These are phyloP conservation scores for Collybia sp. DNA, from an alignment of 768 basidiomycete genomes.

Conservation along the genomic window DNA sequence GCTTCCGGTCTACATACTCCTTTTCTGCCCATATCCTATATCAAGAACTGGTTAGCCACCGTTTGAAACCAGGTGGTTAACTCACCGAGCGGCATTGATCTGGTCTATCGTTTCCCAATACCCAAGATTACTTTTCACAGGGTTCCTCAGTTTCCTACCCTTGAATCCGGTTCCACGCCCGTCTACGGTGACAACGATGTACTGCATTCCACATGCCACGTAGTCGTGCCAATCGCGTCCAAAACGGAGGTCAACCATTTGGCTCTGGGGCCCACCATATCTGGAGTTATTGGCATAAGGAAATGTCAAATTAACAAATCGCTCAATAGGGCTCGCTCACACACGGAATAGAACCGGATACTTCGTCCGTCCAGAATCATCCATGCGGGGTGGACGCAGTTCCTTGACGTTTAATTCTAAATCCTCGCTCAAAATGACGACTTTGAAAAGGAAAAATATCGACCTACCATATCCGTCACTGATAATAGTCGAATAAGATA, in stretches of 20 bases:
- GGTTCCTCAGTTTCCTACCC: constrained; percentile 79
- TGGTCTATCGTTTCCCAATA: constrained; percentile 89
- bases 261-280: constrained; percentile 89
- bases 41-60: not conserved
- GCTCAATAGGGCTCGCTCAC: constrained; percentile 32
- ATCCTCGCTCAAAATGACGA: constrained; percentile 9
- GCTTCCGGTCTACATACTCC: constrained; percentile 80
- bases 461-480: constrained; percentile 77
- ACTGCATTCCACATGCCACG: constrained; percentile 74
- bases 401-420: constrained; percentile 88
- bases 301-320: not conserved
- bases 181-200: constrained; percentile 85
- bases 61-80: constrained; percentile 9
- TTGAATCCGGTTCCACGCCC: constrained; percentile 93
- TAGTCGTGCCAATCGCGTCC: constrained; percentile 83
- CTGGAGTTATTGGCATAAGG: constrained; percentile 28
- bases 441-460: not conserved
- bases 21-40: constrained; percentile 80
- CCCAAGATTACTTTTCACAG: constrained; percentile 86
- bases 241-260: constrained; percentile 67
- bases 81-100: constrained; percentile 80
- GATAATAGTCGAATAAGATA: constrained; percentile 65
- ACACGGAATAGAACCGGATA: constrained; percentile 93
- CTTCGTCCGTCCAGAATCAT: constrained; percentile 90
- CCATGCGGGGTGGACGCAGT: constrained; percentile 88